Base-by-base conservation (phyloP, 176 grass and related monocot species). In the Tuctoria greenei region DNA sequence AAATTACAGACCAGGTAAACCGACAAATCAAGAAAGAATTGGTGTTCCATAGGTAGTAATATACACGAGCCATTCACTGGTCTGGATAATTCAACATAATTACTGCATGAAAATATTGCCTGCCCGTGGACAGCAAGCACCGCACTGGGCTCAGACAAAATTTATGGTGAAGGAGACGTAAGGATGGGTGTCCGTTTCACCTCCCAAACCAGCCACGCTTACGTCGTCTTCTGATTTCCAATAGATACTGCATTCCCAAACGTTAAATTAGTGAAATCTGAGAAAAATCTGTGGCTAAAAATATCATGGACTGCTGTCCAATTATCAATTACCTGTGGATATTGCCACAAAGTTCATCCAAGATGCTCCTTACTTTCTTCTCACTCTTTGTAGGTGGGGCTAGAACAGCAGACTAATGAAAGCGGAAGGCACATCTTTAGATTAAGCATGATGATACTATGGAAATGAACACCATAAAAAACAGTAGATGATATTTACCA, bases 161-260 rank as follows among this genome's bases (percentile, higher is more conserved):
- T 95, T 95, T 59, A 99, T 82, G 58, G 95, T 99, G 86, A 95
- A 99, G 36, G 95, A 99, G 14, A 99, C 95, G 8, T 99, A 99
- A 54, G 95, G 95, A 78, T 92, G 79, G 26, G 77, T 49, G 62
- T 99, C 95, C 1, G 83, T 23, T 88, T 99, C 96, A 59, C 96
- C 82, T 68, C 89, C 92, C 36, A 99, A 51, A 49, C 95, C 92
- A 55, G 87, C 80, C 16, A 95, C 13, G 0, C 80, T 73, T 10
- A 87, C 74, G 3, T 99, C 92, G 10, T 99, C 96, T 54, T 95
- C 96, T 0, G 74, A 86, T 88, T 94, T 92, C 96, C 96, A 99
- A 67, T 87, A 99, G 70, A 78, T 88, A 74, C 96, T 99, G 82
- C 26, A 66, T 57, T 83, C 40, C 11, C 4, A 74, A 76, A 66